A percentile compares a stretch with the other conserved stretches of the same genome.
phyloP scores from a whole-genome alignment of 352 stramenopile genomes.

The Phytophthora melonis region DNA sequence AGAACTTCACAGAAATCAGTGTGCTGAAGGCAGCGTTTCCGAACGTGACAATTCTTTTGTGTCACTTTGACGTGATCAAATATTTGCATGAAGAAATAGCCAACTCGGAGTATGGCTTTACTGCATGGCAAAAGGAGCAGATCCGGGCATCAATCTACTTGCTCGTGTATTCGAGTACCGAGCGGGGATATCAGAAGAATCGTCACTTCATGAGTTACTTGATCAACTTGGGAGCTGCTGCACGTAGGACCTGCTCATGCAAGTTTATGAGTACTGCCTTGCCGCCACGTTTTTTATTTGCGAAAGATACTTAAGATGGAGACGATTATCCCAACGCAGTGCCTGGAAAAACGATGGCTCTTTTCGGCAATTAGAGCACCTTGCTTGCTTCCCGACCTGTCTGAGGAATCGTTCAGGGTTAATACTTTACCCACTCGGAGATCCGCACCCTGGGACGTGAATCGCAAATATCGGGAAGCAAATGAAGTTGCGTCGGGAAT shows the following conservation, averaged over 20 bases:
- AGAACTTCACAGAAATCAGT: not conserved
- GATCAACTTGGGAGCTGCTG: not conserved
- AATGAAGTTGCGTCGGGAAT: too few relatives aligned
- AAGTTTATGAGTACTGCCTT: not conserved
- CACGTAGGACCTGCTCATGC: not conserved
- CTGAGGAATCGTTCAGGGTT: too few relatives aligned
- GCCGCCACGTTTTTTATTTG: not conserved
- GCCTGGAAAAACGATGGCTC: too few relatives aligned
- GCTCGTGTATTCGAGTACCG: not conserved
- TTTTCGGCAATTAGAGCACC: too few relatives aligned
- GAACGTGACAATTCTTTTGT: not conserved
- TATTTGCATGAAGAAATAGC: not conserved
- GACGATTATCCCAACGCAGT: not conserved
- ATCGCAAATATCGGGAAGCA: too few relatives aligned
- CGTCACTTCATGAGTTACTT: not conserved
- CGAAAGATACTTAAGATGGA: not conserved
- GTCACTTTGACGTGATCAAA: not conserved
- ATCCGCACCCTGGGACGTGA: too few relatives aligned
- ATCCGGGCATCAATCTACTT: not conserved
- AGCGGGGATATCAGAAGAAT: not conserved
- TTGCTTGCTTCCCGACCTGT: too few relatives aligned
- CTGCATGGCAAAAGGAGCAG: not conserved
- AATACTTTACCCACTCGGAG: too few relatives aligned
- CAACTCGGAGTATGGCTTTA: not conserved
- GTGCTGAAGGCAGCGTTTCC: not conserved